These are phyloP conservation scores for Penicillium janthinellum DNA, from an alignment of 2,329 filamentous ascomycete species.

Conservation along the genomic window DNA sequence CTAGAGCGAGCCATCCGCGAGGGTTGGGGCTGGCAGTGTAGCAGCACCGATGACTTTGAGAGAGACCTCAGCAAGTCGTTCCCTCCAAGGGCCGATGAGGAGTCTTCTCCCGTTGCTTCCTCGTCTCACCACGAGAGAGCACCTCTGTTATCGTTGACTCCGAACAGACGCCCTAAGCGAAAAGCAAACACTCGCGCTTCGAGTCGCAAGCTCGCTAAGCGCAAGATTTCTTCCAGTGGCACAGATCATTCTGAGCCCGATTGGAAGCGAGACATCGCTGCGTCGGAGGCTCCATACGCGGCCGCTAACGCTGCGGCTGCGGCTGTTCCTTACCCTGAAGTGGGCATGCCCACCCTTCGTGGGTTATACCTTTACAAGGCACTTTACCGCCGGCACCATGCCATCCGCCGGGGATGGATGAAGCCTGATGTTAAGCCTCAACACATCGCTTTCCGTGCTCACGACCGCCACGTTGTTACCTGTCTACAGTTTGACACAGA, in stretches of 20 bases:
- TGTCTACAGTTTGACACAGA: conserved; percentile 97
- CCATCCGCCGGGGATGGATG: conserved; percentile 92
- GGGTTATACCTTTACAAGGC: conserved; percentile 95
- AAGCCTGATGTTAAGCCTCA: conserved; percentile 76
- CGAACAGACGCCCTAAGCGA: conserved; percentile 46
- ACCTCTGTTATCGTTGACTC: conserved; percentile 22
- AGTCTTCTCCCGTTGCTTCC: conserved; percentile 26
- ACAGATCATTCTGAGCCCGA: conserved; percentile 45
- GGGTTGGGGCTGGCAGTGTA: conserved; percentile 97
- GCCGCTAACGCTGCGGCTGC: conserved; percentile 79
- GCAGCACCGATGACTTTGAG: conserved; percentile 73
- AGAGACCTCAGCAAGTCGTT: conserved; percentile 69
- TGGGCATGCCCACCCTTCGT: conserved; percentile 76
- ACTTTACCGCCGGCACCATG: conserved; percentile 86
- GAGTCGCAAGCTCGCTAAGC: conserved; percentile 59
- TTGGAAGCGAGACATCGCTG: conserved; percentile 51
- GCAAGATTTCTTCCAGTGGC: conserved; percentile 53
- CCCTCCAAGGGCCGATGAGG: conserved; percentile 44
- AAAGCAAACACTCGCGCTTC: conserved; percentile 51
- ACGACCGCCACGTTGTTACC: conserved; percentile 94
- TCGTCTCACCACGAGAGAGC: conserved; percentile 30
- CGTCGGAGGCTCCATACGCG: conserved; percentile 79
- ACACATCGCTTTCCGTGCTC: conserved; percentile 94
- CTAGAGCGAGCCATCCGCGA: conserved; percentile 82
- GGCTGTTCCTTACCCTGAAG: conserved; percentile 77